Base-by-base conservation (phyloP, 768 basidiomycete species). In the Suillus luteus region DNA sequence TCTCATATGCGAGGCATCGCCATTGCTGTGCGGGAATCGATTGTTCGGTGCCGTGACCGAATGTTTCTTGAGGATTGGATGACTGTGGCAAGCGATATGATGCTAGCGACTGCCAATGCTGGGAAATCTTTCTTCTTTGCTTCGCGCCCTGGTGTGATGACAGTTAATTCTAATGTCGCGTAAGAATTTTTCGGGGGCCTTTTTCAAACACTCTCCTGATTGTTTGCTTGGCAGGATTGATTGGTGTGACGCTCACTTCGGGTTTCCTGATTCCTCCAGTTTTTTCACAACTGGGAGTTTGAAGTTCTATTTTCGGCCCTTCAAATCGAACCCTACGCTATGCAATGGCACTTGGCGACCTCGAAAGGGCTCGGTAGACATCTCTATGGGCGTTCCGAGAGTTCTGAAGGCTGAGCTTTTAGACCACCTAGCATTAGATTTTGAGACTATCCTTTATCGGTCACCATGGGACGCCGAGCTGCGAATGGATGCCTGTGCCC, bases 121-220 rank as follows among this genome's bases (percentile, higher is more conserved):
- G 68, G 65, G 12, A 66, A 67, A 58, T 60, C 59, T 2, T 65
- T 71, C 35, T 55, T 66, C 27, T 68, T 73, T 46, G 48, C 40
- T 1, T 22, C 62, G 43, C 57, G 54, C 14, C 64, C 64, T 5
- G 41, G 63, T 7, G 64, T 52, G 10, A 15, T 73, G 10, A 64
- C 41, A 2, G 52, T 73, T n/a, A 72, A 73, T 55, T 73, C 72
- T 2, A 74, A 72, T 51, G 41, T 61, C 14, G 41, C 49, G 73
- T 73, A 31, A n/a, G 19, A 46, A 71, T 64, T 31, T n/a, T 35
- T 33, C 22, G 38, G 24, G 27, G 31, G 37, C 3, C 12, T 43
- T 22, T 17, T 7, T 24, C n/a, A 33, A 33, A n/a, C 1, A n/a
- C 11, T 15, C 3, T 58, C 5, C 6, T 19, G 10, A 41, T 19